Evolutionary conservation across 2,329 filamentous ascomycete species (phyloP).

Genomic region (Fusarium kyushuense): DNA sequence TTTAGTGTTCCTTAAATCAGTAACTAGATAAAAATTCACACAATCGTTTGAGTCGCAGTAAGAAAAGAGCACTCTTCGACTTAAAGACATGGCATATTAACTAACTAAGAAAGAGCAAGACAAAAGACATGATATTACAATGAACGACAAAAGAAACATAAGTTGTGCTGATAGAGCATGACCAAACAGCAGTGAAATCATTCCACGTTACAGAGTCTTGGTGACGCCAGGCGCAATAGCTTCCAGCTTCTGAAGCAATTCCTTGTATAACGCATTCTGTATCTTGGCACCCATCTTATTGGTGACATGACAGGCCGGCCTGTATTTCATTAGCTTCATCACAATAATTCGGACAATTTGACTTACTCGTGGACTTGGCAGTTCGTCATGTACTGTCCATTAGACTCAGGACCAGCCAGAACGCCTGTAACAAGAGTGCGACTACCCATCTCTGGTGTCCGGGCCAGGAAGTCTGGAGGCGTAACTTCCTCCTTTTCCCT

Average conservation of each 20-base stretch:
- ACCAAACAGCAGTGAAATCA: too few relatives aligned
- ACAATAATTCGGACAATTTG: accelerated
- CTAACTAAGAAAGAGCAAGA: accelerated
- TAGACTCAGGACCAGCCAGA: slow-evolving; percentile 48
- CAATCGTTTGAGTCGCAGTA: not conserved
- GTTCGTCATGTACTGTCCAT: slow-evolving; percentile 53
- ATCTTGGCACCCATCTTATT: slow-evolving; percentile 48
- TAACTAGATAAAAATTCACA: too few relatives aligned
- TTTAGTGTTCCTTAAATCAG: too few relatives aligned
- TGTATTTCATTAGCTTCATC: not conserved
- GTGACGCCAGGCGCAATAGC: slow-evolving; percentile 25
- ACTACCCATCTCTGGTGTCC: slow-evolving; percentile 60
- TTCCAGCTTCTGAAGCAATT: slow-evolving; percentile 53
- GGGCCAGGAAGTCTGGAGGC: slow-evolving; percentile 51
- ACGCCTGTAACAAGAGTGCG: slow-evolving; percentile 49
- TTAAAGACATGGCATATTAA: accelerated
- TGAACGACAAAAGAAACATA: not conserved
- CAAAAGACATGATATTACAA: not conserved
- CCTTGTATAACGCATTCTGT: slow-evolving; percentile 51
- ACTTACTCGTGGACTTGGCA: slow-evolving; percentile 48
- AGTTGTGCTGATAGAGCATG: too few relatives aligned
- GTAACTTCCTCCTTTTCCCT: slow-evolving; percentile 6
- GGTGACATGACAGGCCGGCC: slow-evolving; percentile 50
- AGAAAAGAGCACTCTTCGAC: too few relatives aligned
- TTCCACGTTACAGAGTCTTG: too few relatives aligned